These are phyloP conservation scores for Gonapodya sp. DNA, from an alignment of 192 early-diverging fungal genomes.

Conservation along the genomic window DNA sequence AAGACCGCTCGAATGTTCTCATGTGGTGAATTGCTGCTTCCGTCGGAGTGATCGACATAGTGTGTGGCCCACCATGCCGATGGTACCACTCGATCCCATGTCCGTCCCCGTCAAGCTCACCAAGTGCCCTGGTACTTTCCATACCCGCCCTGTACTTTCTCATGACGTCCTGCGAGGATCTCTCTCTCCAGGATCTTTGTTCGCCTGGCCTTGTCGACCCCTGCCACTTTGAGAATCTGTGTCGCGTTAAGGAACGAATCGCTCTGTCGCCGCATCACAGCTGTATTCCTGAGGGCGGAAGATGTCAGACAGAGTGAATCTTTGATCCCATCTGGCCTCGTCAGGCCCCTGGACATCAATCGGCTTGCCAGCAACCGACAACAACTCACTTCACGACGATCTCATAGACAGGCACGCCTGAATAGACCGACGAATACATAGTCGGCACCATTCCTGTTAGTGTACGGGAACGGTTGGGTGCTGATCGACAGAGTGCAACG, in stretches of 20 bases:
- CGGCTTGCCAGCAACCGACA: slow-evolving; percentile 54
- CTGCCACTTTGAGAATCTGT: slow-evolving; percentile 95
- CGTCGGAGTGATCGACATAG: too few species aligned
- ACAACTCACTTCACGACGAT: slow-evolving; percentile 69
- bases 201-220: slow-evolving; percentile 82
- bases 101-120: background rate
- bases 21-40: too few species aligned
- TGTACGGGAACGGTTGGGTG: too few species aligned
- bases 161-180: slow-evolving; percentile 74
- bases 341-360: background rate
- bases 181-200: slow-evolving; percentile 92
- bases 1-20: too few species aligned
- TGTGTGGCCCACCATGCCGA: too few species aligned
- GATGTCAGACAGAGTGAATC: background rate
- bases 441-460: background rate
- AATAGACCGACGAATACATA: slow-evolving; percentile 50
- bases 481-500: too few species aligned
- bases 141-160: slow-evolving; percentile 97
- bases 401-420: slow-evolving; percentile 91
- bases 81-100: too few species aligned
- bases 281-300: slow-evolving; percentile 22
- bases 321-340: background rate
- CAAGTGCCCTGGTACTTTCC: slow-evolving; percentile 47
- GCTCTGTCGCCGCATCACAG: slow-evolving; percentile 62
- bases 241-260: slow-evolving; percentile 96